Conservation (phyloP, 352 stramenopile genomes). For the Globisporangium alternatum region DNA sequence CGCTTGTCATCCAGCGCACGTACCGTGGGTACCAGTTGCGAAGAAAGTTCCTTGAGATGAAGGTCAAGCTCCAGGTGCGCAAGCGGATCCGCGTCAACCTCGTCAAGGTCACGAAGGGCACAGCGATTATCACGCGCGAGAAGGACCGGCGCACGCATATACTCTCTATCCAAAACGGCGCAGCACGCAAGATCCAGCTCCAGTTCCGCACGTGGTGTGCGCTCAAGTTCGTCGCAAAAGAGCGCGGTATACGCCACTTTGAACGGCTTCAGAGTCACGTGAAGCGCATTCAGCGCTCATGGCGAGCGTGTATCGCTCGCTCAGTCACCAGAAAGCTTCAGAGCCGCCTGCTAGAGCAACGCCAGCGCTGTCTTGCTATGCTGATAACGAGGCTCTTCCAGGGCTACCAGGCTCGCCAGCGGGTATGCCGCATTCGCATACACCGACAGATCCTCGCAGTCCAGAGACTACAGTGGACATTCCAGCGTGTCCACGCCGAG, state of each 20-base stretch:
- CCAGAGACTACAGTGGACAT: slow-evolving; percentile 39
- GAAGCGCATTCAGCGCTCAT: slow-evolving; percentile 33
- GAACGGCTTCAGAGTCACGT: slow-evolving; percentile 24
- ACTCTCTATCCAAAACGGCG: slow-evolving; percentile 20
- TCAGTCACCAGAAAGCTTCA: slow-evolving; percentile 26
- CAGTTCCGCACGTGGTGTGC: slow-evolving; percentile 33
- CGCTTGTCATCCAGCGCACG: slow-evolving; percentile 50
- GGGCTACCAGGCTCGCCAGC: slow-evolving; percentile 47
- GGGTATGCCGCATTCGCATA: slow-evolving; percentile 33
- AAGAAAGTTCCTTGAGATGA: slow-evolving; percentile 40
- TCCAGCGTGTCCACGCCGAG: slow-evolving; percentile 26
- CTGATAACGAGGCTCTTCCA: slow-evolving; percentile 32
- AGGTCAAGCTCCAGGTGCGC: slow-evolving; percentile 52
- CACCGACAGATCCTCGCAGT: slow-evolving; percentile 26
- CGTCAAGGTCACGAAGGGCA: slow-evolving; percentile 58
- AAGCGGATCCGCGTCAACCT: slow-evolving; percentile 63
- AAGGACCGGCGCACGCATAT: slow-evolving; percentile 41
- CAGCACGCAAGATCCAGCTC: slow-evolving; percentile 35
- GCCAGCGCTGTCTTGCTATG: slow-evolving; percentile 24
- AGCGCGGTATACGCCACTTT: slow-evolving; percentile 21
- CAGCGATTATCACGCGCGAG: slow-evolving; percentile 58
- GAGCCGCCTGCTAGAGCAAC: slow-evolving; percentile 22
- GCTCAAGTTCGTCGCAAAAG: slow-evolving; percentile 26
- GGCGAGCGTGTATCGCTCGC: slow-evolving; percentile 29
- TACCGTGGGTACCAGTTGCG: slow-evolving; percentile 53